Evolutionary conservation across 1,139 yeast species (phyloP).

Genomic region (Candida sanyaensis): DNA sequence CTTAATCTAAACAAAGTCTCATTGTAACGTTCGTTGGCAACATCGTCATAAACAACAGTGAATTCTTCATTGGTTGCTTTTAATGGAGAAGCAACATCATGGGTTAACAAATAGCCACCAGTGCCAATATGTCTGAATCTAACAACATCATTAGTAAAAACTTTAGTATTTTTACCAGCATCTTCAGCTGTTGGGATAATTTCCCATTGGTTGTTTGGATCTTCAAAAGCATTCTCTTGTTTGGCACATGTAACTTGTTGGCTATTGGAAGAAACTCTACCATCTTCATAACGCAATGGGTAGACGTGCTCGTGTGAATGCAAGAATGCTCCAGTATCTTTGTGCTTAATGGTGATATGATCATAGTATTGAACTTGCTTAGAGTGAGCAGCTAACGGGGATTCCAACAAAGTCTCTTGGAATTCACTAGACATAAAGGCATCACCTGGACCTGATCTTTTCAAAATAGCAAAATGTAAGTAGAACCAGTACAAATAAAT

Average conservation of each 20-base stretch:
- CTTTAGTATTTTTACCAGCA: conserved; percentile 27
- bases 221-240: conserved; percentile 48
- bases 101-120: conserved; percentile 77
- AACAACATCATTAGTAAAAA: conserved; percentile 61
- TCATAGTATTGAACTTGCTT: conserved; percentile 77
- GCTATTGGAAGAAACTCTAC: conserved; percentile 91
- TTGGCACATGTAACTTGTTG: conserved; percentile 86
- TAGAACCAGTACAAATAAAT: conserved; percentile 92
- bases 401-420: conserved; percentile 88
- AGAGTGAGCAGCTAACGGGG: conserved; percentile 71
- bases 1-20: conserved; percentile 82
- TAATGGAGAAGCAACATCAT: conserved; percentile 97
- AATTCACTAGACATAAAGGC: conserved; percentile 89
- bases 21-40: conserved; percentile 47
- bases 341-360: conserved; percentile 72
- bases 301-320: conserved; percentile 78
- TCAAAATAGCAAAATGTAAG: conserved; percentile 80
- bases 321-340: conserved; percentile 69
- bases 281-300: conserved; percentile 94
- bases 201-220: conserved; percentile 83
- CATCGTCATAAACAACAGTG: conserved; percentile 68
- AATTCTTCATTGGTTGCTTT: conserved; percentile 91
- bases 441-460: conserved; percentile 94
- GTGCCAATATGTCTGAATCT: conserved; percentile 85
- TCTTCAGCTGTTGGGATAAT: conserved; percentile 62